phyloP scores from a whole-genome alignment of 306 rosid species.

The Benincasa hispida region DNA sequence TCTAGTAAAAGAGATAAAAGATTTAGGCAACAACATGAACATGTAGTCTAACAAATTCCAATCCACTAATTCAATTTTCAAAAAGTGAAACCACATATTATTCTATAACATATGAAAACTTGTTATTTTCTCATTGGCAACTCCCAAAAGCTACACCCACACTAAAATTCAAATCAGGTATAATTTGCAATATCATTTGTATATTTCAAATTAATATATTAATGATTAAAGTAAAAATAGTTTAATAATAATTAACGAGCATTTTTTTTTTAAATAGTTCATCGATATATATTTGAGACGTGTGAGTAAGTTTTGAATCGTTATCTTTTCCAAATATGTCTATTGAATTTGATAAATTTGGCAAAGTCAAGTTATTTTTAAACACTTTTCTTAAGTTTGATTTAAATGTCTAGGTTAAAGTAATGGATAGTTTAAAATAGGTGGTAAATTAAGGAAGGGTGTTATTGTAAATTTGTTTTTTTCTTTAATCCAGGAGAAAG shows the following conservation, averaged over 20 bases:
- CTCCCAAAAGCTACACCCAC: background rate
- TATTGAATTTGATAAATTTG: background rate
- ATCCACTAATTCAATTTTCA: background rate
- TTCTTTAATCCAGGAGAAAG: background rate
- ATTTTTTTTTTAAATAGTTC: too few relatives aligned
- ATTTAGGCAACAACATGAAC: background rate
- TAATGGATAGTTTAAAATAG: background rate
- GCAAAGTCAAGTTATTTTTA: background rate
- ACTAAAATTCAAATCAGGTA: too few relatives aligned
- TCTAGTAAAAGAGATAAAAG: background rate
- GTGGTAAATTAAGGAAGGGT: background rate
- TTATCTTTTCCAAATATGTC: background rate
- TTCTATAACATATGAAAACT: background rate
- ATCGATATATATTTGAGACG: background rate
- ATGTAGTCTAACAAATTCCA: background rate
- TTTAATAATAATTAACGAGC: too few relatives aligned
- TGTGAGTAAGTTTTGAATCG: background rate
- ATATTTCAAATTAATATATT: too few relatives aligned
- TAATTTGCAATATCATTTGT: too few relatives aligned
- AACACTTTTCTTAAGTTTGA: background rate
- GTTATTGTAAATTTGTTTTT: background rate
- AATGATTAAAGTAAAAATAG: too few relatives aligned
- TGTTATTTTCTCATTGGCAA: background rate
- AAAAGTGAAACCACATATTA: background rate
- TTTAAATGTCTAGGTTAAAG: background rate